Base-by-base conservation (phyloP, 1,284 basidiomycete genomes). In the Pyrrhoderma lamaoense region DNA sequence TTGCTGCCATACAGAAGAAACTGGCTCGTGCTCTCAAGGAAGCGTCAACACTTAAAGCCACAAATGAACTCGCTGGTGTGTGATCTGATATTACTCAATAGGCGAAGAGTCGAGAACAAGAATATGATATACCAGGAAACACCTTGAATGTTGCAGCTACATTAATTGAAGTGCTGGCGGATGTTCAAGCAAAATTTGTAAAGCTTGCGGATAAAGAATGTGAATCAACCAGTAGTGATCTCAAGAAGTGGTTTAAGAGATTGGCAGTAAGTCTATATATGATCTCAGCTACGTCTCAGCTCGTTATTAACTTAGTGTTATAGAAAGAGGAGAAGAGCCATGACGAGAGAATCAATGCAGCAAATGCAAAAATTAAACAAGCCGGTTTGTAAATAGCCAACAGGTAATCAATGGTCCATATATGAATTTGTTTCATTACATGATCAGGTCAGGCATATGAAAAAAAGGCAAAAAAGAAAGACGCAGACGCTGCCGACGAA, bases 201-300 rank as follows among this genome's bases (percentile, higher is more conserved):
- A 89, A 85, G 67, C 62, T 83, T 53, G 76, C 76, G 3, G 83
- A 86, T 60, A 87, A 80, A 66, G 85, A 89, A 59, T 87, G 80
- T 55, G 80, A 81, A 56, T 61, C 56, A 19, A 67, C 86, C 44
- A 80, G 77, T 57, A 65, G 69, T 35, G 86, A 89, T 56, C 77
- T 89, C 38, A 83, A 81, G 70, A 89, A 85, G 59, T 89, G 85
- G 83, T 82, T 89, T 71, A 88, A 85, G 75, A 87, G 81, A 64
- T 73, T 89, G 44, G 74, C 80, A 47, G 87, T 87, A 60, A 56
- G 72, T 65, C 5, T 7, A 16, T 40, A 16, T 40, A 22, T 22
- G 5, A 14, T 7, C 5, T 22, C 38, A 40, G 8, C 5, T 18
- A 16, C 21, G 7, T 40, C 5, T 23, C 40, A 13, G 27, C 42